Base-by-base conservation (phyloP, 2,329 filamentous ascomycete genomes). In the Aspergillus thermomutatus region DNA sequence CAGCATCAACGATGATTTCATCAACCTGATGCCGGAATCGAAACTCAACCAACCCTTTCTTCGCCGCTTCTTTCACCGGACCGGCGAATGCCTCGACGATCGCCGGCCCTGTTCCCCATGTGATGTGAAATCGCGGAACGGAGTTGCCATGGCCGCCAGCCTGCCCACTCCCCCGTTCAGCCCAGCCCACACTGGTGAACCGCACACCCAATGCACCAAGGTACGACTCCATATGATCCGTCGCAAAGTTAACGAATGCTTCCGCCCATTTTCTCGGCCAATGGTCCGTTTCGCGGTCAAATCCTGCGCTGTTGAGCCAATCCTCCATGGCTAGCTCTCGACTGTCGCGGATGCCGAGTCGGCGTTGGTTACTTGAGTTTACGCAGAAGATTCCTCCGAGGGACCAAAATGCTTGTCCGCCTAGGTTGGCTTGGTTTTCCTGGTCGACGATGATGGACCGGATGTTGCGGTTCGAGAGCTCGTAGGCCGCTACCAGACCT, bases 211-310 rank as follows among this genome's bases (percentile, higher is more conserved):
- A 72, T 0, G 70, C 77, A 63, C 81, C 82, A 59, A 86, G 76
- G 57, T 87, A 87, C 25, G 62, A 58, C 71, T 86, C 83, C 77
- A 87, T 80, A 61, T 80, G 82, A 64, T 83, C 81, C 2, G 80
- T 71, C 1, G 84, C 83, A 66, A 87, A 87, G 69, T 86, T 72
- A 53, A 87, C 83, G 69, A 86, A 87, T 0, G 84, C 84, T 66
- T 84, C 79, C n/a, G 84, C 84, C 84, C 84, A 87, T 50, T 76
- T 73, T 8, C 80, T 77, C 43, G 84, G 83, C 84, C 84, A 87
- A 64, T 73, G 68, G 67, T 87, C 84, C 37, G 65, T 66, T 17
- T 80, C 77, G 46, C 83, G 82, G 64, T 87, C 84, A 66, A 87
- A 87, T 54, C 74, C 72, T 1, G 84, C 84, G 1, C 80, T 82